Evolutionary conservation across 1,139 yeast genomes (phyloP), one percentile per base, ranked within the genome.

Genomic region (Pichia sp.): DNA sequence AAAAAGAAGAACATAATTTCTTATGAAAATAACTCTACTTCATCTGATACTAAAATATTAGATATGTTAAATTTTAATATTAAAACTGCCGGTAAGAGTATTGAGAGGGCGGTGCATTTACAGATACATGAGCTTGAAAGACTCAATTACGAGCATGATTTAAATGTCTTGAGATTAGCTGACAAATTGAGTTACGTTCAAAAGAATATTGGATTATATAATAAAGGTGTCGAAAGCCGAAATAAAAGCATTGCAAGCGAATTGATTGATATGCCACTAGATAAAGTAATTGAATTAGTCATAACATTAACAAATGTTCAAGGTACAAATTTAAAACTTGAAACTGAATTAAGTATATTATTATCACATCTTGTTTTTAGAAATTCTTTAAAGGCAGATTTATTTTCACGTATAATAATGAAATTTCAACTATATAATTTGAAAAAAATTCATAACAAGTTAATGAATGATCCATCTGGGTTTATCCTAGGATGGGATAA

Each of bases 311-410:
- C 25, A 9, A 27, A 30, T 9, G 26, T 8, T 26, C 25, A 35
- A 26, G 22, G 27, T 10, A 22, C 23, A 25, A 27, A n/a, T 25
- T 22, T 32, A 5, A 25, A 32, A 11, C 10, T 23, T 22, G 46
- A 50, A 25, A 35, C 35, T 37, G 47, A 51, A 27, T 40, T 49
- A 16, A 25, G 46, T 39, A 39, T 49, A 3, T 43, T 57, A 7
- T 35, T 56, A 34, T 45, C 53, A 9, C 57, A 55, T 44, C 42
- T 56, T 22, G 39, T 51, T 11, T 55, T 57, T 30, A 39, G 50
- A 30, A 46, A 50, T 24, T 35, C 41, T 9, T 36, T 56, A 24
- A 43, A 33, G 10, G 37, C 49, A 4, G 40, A 39, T 20, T 35
- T 35, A 26, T 53, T 57, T 32, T 40, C 51, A 28, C 34, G 42